Base-by-base conservation (phyloP, 192 early-diverging fungal genomes). In the Backusella liffmaniae region DNA sequence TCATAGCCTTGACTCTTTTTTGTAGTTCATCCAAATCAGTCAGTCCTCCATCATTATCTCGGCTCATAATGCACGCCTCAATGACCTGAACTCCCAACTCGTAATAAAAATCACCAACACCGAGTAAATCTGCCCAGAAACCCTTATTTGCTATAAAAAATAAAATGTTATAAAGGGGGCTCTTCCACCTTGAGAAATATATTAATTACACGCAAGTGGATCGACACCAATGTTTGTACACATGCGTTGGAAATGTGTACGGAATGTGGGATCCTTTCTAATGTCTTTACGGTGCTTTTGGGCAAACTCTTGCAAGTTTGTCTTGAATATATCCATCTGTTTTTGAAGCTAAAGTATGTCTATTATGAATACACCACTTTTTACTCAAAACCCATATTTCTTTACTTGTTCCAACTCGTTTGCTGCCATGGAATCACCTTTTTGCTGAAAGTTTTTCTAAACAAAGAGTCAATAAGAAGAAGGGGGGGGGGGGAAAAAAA, bases 61-160 rank as follows among this genome's bases (percentile, higher is more conserved):
- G 78, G 1, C 95, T 96, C 29, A 91, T 88, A 12, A 97, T 88
- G 77, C 97, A 99, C 0, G 94, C 90, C 68, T 97, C 95, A 53
- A 93, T 93, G 39, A 97, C 94, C 71, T 97, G 96, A n/a, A 99
- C 91, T 0, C 91, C 94, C 4, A 99, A 87, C 67, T 98, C 96
- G 76, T 96, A 98, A 83, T 99, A 99, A 84, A 99, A 99, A 79
- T 98, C 96, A 16, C 97, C 95, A 6, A 98, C 92, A 0, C 98
- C 98, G 3, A 99, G 82, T 10, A 99, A 82, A 68, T 97, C 96
- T 0, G 95, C 89, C 98, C 97, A 97, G 75, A 95, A 95, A 29
- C 96, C 95, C 80, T 99, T 99, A 75, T 95, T 96, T 49, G 96
- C 95, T 88, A 80, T 29, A 71, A 51, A 75, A 29, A 37, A 21